Conservation (phyloP, 108 stramenopile species). For the Nitzschia sp. region DNA sequence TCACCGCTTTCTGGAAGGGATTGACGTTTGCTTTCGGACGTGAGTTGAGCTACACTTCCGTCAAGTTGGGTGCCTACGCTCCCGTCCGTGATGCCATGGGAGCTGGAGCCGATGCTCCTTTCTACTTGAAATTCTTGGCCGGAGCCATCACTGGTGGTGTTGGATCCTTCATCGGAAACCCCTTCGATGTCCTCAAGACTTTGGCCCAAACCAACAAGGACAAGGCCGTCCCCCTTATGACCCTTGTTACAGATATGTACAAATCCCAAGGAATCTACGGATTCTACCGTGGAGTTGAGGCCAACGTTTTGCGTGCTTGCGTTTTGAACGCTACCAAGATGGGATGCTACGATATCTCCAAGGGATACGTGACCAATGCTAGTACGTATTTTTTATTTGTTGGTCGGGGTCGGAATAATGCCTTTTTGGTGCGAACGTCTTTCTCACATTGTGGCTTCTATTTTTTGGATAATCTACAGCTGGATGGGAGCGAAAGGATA, state of each 20-base stretch:
- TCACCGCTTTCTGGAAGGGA: slow-evolving; percentile 87
- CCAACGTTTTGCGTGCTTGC: slow-evolving; percentile 84
- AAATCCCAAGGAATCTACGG: slow-evolving; percentile 83
- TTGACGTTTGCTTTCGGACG: slow-evolving; percentile 83
- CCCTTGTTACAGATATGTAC: slow-evolving; percentile 69
- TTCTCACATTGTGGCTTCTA: not conserved
- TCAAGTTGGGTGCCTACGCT: slow-evolving; percentile 78
- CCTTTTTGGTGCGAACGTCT: not conserved
- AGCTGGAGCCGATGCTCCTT: slow-evolving; percentile 75
- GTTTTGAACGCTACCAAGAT: slow-evolving; percentile 94
- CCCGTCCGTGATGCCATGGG: slow-evolving; percentile 65
- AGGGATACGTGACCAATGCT: slow-evolving; percentile 65
- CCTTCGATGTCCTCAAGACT: slow-evolving; percentile 89
- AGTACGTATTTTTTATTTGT: slow-evolving; percentile 1
- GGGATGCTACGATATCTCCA: slow-evolving; percentile 86
- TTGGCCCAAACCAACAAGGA: slow-evolving; percentile 85
- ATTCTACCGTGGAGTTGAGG: slow-evolving; percentile 88
- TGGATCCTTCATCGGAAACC: slow-evolving; percentile 84
- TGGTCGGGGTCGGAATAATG: not conserved
- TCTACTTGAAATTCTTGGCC: slow-evolving; percentile 84
- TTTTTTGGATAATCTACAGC: slow-evolving; percentile 29
- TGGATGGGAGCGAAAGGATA: slow-evolving; percentile 77
- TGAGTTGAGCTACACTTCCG: slow-evolving; percentile 84
- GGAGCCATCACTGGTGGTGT: slow-evolving; percentile 85
- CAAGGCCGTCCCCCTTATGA: slow-evolving; percentile 46